phyloP scores from a whole-genome alignment of 352 stramenopile genomes.

The Phytophthora fragariae region DNA sequence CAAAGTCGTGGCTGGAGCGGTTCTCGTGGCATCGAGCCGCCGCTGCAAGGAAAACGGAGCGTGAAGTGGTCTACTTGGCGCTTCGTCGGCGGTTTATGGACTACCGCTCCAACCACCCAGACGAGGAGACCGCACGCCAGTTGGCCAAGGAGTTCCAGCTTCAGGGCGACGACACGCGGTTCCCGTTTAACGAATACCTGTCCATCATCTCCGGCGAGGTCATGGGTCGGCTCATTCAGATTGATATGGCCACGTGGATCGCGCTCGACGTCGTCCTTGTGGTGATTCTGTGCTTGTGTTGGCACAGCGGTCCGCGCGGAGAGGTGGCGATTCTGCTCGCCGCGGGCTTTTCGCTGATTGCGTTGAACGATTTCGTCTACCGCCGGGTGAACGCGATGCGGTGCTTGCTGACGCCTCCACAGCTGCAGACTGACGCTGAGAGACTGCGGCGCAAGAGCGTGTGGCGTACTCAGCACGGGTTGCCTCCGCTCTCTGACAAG shows the following conservation, averaged over 20 bases:
- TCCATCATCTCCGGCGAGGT: conserved; percentile 80
- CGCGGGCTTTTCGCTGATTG: conserved; percentile 48
- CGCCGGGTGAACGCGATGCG: conserved; percentile 62
- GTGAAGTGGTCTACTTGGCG: conserved; percentile 73
- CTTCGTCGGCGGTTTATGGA: conserved; percentile 74
- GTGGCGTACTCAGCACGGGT: conserved; percentile 58
- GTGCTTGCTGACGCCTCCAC: conserved; percentile 56
- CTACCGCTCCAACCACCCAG: conserved; percentile 74
- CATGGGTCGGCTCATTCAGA: conserved; percentile 76
- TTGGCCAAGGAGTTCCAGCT: conserved; percentile 77
- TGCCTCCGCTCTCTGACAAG: conserved; percentile 31
- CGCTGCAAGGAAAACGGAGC: conserved; percentile 47
- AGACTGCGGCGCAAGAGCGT: conserved; percentile 59
- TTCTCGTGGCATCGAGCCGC: conserved; percentile 43
- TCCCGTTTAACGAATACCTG: conserved; percentile 85
- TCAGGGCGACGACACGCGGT: conserved; percentile 50
- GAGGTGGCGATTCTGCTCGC: conserved; percentile 58
- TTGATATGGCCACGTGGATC: conserved; percentile 76
- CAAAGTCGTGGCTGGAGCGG: conserved; percentile 41
- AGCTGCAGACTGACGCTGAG: conserved; percentile 66
- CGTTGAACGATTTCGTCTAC: conserved; percentile 59
- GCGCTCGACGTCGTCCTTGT: conserved; percentile 67
- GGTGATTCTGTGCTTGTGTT: conserved; percentile 53
- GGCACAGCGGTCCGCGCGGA: conserved; percentile 38
- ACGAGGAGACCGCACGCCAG: conserved; percentile 42